A percentile compares a stretch with the other conserved stretches of the same genome.
These are phyloP conservation scores for Irpex sp. DNA, from an alignment of 1,284 basidiomycete species.

Conservation along the genomic window DNA sequence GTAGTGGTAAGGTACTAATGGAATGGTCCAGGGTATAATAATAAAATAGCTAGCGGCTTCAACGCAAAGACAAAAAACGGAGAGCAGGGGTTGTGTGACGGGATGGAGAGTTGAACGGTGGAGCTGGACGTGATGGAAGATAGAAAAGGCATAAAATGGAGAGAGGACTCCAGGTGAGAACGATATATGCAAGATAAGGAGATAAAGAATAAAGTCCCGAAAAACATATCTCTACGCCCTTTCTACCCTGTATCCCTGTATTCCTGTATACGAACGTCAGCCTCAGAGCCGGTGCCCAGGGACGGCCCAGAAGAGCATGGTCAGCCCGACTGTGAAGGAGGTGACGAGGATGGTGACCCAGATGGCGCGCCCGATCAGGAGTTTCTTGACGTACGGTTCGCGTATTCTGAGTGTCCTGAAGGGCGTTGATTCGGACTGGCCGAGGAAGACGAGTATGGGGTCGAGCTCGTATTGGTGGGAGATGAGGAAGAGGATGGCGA, in stretches of 20 bases:
- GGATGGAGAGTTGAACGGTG: conserved; percentile 2
- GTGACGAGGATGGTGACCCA: conserved; percentile 79
- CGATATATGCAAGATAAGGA: background rate
- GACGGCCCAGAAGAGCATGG: conserved; percentile 88
- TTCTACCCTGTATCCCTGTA: background rate
- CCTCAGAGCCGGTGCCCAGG: conserved; percentile 78
- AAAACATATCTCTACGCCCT: conserved; percentile 1
- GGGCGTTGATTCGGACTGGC: conserved; percentile 86
- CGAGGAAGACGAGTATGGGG: conserved; percentile 83
- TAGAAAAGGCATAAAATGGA: background rate
- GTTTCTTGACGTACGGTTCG: conserved; percentile 89
- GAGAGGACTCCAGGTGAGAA: background rate
- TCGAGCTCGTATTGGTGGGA: conserved; percentile 97
- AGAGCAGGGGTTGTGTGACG: no score
- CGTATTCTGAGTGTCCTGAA: conserved; percentile 88
- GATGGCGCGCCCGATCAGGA: conserved; percentile 82
- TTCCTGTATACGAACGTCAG: background rate
- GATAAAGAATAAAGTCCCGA: background rate
- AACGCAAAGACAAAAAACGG: no score
- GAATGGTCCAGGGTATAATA: no score
- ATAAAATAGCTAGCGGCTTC: no score
- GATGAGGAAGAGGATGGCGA: conserved; percentile 87
- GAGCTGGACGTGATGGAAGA: background rate
- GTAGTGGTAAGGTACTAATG: no score
- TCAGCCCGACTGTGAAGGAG: conserved; percentile 70